Evolutionary conservation across 1,284 basidiomycete genomes (phyloP).

Genomic region (Psilocybe mexicana): DNA sequence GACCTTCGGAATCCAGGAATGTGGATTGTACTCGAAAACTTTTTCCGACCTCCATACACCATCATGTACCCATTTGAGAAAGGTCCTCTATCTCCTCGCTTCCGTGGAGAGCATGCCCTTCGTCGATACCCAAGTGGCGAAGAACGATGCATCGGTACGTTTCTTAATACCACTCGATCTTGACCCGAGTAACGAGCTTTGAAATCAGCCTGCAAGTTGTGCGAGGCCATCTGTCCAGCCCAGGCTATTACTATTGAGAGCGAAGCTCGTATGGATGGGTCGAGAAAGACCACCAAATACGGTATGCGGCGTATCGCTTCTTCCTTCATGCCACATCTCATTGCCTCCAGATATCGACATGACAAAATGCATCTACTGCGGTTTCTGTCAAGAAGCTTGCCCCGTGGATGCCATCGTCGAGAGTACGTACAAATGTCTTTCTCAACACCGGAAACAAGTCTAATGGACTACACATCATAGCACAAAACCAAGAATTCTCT

Average conservation of each 20-base stretch:
- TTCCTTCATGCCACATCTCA: slow-evolving; percentile 8
- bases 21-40: slow-evolving; percentile 99
- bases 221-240: slow-evolving; percentile 98
- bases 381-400: slow-evolving; percentile 98
- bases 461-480: slow-evolving; percentile 41
- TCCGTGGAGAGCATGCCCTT: slow-evolving; percentile 99
- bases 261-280: slow-evolving; percentile 94
- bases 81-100: slow-evolving; percentile 95
- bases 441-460: slow-evolving; percentile 3
- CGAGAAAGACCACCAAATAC: slow-evolving; percentile 96
- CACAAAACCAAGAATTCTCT: slow-evolving; percentile 95
- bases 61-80: slow-evolving; percentile 99
- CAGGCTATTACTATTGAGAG: slow-evolving; percentile 99
- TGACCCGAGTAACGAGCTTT: slow-evolving; percentile 7
- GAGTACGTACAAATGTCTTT: slow-evolving; percentile 58
- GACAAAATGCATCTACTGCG: slow-evolving; percentile 97
- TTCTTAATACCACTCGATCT: slow-evolving; percentile 24
- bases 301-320: slow-evolving; percentile 45
- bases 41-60: slow-evolving; percentile 97
- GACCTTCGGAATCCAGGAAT: slow-evolving; percentile 63
- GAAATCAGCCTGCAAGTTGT: slow-evolving; percentile 90
- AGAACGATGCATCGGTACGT: slow-evolving; percentile 94
- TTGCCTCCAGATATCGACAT: slow-evolving; percentile 83
- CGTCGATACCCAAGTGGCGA: slow-evolving; percentile 97
- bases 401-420: slow-evolving; percentile 99